Evolutionary conservation across 768 basidiomycete genomes (phyloP), one percentile per base, ranked within the genome.

Genomic region (Mycena sanguinolenta): DNA sequence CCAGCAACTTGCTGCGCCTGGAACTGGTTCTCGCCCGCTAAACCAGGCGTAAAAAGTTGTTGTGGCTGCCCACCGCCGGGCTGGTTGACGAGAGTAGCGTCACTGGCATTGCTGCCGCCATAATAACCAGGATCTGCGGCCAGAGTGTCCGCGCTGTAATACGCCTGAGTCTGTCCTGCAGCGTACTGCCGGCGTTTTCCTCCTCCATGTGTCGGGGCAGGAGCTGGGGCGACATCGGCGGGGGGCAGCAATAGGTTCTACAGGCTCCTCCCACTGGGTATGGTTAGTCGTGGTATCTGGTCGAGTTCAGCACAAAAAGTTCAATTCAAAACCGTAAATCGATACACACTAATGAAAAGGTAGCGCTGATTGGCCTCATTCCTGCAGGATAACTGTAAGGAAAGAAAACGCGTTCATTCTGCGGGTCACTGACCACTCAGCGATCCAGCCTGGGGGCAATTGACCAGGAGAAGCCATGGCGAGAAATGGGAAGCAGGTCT

Each of bases 101-200:
- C 65, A 70, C 85, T 16, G 78, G 78, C 14, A 83, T 78, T 21
- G 77, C 85, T 32, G 81, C 79, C 81, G 77, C 64, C 75, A 19
- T 70, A 77, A 73, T 87, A 88, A 32, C 78, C 75, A 14, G 89
- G 85, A 58, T 89, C 89, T 6, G 60, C 55, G 49, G 84, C 73
- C 39, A 81, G 73, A 4, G 82, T 82, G 30, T 85, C 85, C 16
- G 81, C 79, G 14, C 82, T 77, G 39, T 95, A 95, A 79, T 96
- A 96, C 3, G 89, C 95, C 77, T 96, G 95, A 1, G 95, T 95
- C 81, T 98, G 96, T 14, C 95, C 96, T 4, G 95, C 91, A 58
- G 97, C 97, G 79, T 98, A 98, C 80, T 97, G 96, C 53, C 97
- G 91, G 74, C 95, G 92, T 82, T 95, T 93, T 62, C 84, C 64